Base-by-base conservation (phyloP, 1,284 basidiomycete genomes). In the Mycosarcoma mackinlayi region DNA sequence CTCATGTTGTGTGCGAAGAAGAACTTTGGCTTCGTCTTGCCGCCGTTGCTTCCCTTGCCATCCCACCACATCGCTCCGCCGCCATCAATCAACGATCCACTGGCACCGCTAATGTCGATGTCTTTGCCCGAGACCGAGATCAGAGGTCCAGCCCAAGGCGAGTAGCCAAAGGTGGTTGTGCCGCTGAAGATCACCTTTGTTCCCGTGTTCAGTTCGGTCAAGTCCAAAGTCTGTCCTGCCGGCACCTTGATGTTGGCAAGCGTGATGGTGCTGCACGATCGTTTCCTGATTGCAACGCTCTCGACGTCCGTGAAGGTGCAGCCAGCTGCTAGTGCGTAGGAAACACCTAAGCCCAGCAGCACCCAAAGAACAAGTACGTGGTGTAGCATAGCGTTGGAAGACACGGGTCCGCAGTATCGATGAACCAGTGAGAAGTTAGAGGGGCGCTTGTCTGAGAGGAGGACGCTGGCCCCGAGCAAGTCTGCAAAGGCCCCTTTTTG, bases 11-110 rank as follows among this genome's bases (percentile, higher is more conserved):
- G 62, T 5, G 50, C 58, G 7, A 7, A 41, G 25, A 70, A 52
- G 35, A 60, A 56, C 41, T 65, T 70, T n/a, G 67, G 67, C 42
- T 70, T 70, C 18, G 37, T 56, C 38, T 61, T 61, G 19, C 67
- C 62, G 8, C 62, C 67, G 24, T 65, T 58, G 45, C 49, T 38
- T 1, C 67, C 60, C 35, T 57, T 35, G 10, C 57, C 57, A 23
- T 70, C 62, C 60, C 67, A 70, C 61, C 61, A 70, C 27, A 30
- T 41, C 3, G 34, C 41, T 25, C 67, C 61, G 27, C 56, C 58
- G 14, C 37, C 53, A 27, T 60, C 45, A 19, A 70, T 45, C n/a
- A 59, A 8, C 13, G 38, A 23, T 2, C 51, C 54, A 2, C 37
- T 28, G 2, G 55, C 48, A 9, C 55, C 58, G 16, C 16, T 48